These are phyloP conservation scores for Erodium trifolium DNA, from an alignment of 441 rosid genomes.

Conservation along the genomic window DNA sequence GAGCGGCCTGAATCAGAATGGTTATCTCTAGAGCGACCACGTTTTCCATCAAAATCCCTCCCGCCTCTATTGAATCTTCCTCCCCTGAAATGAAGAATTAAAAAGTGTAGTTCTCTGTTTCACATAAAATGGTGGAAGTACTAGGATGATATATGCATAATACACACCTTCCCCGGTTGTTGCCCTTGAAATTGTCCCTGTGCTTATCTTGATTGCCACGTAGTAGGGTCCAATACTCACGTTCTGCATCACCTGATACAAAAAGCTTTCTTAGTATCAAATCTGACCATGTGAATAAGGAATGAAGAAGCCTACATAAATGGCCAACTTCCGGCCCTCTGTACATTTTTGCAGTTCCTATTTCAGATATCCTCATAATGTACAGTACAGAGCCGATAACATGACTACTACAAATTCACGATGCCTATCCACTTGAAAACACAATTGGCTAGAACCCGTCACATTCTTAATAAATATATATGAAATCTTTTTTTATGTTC, in stretches of 20 bases:
- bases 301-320: no score
- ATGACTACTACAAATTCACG: no score
- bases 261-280: not conserved
- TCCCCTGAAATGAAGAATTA: constrained; percentile 38
- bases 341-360: no score
- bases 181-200: constrained; percentile 19
- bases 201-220: constrained; percentile 44
- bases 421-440: no score
- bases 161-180: constrained; percentile 58
- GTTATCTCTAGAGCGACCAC: constrained; percentile 12
- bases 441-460: no score
- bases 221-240: constrained; percentile 60
- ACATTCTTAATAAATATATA: no score
- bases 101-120: not conserved
- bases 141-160: not conserved
- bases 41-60: constrained; percentile 33
- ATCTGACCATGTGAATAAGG: not conserved
- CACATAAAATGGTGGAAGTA: no score
- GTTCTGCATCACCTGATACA: constrained; percentile 56
- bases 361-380: no score
- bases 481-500: not conserved
- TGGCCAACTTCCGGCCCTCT: no score
- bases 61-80: constrained; percentile 42
- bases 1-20: constrained; percentile 4
- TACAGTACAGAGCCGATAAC: no score